These are phyloP conservation scores for Chlamydomonas incerta DNA, from an alignment of 139 green algal genomes.

Conservation along the genomic window DNA sequence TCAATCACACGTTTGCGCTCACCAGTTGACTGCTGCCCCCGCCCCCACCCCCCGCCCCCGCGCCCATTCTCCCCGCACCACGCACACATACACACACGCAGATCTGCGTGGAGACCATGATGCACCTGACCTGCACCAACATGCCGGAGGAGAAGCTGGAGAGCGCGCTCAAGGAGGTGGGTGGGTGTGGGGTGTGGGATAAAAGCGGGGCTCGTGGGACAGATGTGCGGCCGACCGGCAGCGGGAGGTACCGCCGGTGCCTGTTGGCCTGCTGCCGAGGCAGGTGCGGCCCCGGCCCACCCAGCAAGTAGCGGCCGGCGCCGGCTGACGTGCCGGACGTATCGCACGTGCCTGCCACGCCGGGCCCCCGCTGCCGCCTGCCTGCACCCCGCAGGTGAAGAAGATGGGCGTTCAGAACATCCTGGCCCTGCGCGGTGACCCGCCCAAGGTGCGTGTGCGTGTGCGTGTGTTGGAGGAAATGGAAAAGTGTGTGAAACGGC, in stretches of 20 bases:
- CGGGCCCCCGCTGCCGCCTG: no score
- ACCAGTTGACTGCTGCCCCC: no score
- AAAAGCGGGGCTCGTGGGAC: background rate
- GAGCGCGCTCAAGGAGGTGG: constrained; percentile 83
- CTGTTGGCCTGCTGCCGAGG: no score
- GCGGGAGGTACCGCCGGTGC: no score
- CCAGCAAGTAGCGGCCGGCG: no score
- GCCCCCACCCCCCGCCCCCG: no score
- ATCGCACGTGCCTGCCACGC: no score
- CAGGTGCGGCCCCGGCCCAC: no score
- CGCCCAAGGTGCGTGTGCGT: constrained; percentile 72
- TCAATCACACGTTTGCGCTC: no score
- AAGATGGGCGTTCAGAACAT: constrained; percentile 94
- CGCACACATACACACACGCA: constrained; percentile 57
- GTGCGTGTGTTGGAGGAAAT: background rate
- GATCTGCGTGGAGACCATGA: constrained; percentile 98
- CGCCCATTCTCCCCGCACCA: no score
- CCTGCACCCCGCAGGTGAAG: constrained; percentile 82
- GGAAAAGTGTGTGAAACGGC: background rate
- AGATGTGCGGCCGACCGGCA: background rate
- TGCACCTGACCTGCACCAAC: constrained; percentile 99
- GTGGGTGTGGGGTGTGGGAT: background rate
- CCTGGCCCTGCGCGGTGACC: constrained; percentile 94
- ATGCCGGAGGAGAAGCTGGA: constrained; percentile 93
- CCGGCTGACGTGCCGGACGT: no score